Evolutionary conservation across 441 rosid genomes (phyloP), one percentile per base, ranked within the genome.

Genomic region (Viola pubescens): DNA sequence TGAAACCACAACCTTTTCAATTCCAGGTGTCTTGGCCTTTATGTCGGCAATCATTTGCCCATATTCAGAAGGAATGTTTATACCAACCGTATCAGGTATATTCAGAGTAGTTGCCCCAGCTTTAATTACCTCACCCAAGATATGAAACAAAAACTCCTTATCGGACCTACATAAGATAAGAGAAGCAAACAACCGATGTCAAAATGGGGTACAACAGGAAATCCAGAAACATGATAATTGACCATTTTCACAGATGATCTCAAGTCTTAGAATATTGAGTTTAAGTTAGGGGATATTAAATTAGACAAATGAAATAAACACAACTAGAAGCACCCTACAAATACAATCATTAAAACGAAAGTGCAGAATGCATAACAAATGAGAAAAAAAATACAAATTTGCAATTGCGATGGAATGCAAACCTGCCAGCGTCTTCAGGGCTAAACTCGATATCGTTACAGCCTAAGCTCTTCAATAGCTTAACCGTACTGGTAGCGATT

Each of bases 381-480:
- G 13, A 13, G 5, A 6, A 34, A 9, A 37, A 12, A 19, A 50
- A 13, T 9, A 4, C 56, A 48, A 3, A 37, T 8, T 4, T 47
- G 43, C 10, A 64, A 47, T 26, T 61, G 43, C 48, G 47, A 16
- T 42, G 51, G 52, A 12, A 13, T 45, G 10, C 54, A 5, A 75
- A 92, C 98, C 98, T 83, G 73, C 91, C 94, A 6, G 95, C 96
- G 63, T 91, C 98, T 69, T 88, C 95, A 0, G 94, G 95, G 74
- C 97, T 87, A 65, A 91, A 89, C 69, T 91, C 91, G 6, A 91
- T 83, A 63, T 91, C 97, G 10, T 85, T 67, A 55, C 94, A 91
- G 0, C 97, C 94, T 75, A 91, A 79, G 66, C 94, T 85, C 68
- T 89, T 68, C 0, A 90, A 94, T 9, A 69, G 86, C 5, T 48